Base-by-base conservation (phyloP, 1,284 basidiomycete genomes). In the Fistulinella cinereoalba region DNA sequence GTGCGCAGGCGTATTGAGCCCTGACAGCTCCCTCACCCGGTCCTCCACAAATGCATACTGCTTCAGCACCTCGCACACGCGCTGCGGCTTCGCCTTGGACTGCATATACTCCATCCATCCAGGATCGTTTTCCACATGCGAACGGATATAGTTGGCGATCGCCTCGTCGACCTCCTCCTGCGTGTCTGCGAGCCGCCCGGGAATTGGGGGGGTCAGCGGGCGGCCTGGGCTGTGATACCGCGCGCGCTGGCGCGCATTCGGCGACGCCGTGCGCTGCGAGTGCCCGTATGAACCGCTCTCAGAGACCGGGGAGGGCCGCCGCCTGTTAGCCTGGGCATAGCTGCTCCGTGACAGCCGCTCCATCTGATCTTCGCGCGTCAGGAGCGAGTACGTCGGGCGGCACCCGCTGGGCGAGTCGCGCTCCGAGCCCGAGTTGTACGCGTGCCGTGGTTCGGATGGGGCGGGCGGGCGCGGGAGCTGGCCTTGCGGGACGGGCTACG, bases 31-130 rank as follows among this genome's bases (percentile, higher is more conserved):
- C 43, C 75, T 68, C 19, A 73, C 60, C 59, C 73, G 66, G 12
- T 64, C 59, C 38, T 75, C 70, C 24, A 80, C 70, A 52, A 77
- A 73, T 13, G 57, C 54, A 48, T 77, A 83, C 50, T 74, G 72
- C 23, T 66, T 66, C 43, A 80, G 41, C 21, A 77, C 61, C 34
- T 71, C 69, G 10, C 71, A 58, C 29, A 71, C 69, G n/a, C 68
- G 66, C 25, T 69, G 69, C 18, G 69, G 66, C 29, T 58, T 63
- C n/a, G 65, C 71, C 44, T 67, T 73, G 22, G 65, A 65, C 49
- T 63, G 60, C 58, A 73, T 75, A 49, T 73, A 78, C 7, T 64
- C 61, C 9, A 52, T 42, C 69, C 73, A 79, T 22, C 55, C 61
- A 4, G 56, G 49, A 43, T 78, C 70, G 18, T 67, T 61, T 47